These are phyloP conservation scores for Microascus cirrosus DNA, from an alignment of 2,329 filamentous ascomycete genomes.

Conservation along the genomic window DNA sequence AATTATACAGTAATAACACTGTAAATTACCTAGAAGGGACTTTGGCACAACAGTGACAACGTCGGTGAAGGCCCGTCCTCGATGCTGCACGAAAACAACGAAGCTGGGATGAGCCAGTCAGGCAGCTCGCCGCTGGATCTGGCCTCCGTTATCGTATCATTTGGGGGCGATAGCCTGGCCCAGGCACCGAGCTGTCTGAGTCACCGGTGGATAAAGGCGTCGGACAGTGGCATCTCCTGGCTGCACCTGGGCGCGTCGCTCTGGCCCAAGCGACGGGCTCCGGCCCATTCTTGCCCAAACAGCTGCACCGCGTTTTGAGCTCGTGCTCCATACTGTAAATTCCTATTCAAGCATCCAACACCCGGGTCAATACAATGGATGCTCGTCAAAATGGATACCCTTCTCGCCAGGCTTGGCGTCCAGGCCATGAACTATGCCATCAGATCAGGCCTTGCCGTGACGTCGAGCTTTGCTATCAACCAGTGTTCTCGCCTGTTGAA, in stretches of 20 bases:
- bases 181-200: not conserved
- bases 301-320: not conserved
- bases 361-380: not conserved
- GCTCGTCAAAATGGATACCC: constrained; percentile 52
- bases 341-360: not conserved
- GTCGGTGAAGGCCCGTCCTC: not conserved
- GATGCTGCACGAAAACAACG: not conserved
- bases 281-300: not conserved
- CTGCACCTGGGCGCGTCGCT: not conserved
- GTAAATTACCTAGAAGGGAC: not conserved
- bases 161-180: not conserved
- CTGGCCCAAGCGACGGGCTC: not conserved
- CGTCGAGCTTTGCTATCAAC: constrained; percentile 72
- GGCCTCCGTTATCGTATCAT: not conserved
- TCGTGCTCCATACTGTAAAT: not conserved
- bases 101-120: not conserved
- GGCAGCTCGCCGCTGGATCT: not conserved
- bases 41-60: not conserved
- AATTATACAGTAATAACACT: not conserved
- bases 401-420: constrained; percentile 38
- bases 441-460: constrained; percentile 73
- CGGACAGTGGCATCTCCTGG: not conserved
- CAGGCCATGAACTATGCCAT: constrained; percentile 92
- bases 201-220: not conserved
- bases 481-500: constrained; percentile 72